These are phyloP conservation scores for Bimuria novae-zelandiae DNA, from an alignment of 2,329 filamentous ascomycete genomes.

Conservation along the genomic window DNA sequence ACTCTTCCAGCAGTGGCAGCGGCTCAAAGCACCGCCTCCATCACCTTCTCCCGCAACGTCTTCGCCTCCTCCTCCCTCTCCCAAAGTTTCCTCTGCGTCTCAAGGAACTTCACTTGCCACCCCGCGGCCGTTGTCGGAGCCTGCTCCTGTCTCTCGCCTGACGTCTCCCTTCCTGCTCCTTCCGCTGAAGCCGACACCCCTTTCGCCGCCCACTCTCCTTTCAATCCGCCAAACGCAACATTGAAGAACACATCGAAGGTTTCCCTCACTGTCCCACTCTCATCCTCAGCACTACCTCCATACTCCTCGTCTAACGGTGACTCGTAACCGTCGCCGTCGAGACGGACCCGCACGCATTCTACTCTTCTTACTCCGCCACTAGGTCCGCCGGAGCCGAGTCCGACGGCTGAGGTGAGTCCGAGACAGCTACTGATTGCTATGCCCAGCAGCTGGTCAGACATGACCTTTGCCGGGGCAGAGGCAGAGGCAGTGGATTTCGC, in stretches of 20 bases:
- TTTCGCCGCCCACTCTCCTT: conserved; percentile 50
- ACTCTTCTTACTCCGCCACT: conserved; percentile 45
- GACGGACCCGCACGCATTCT: conserved; percentile 48
- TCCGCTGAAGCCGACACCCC: conserved; percentile 33
- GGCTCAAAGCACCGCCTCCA: conserved; percentile 45
- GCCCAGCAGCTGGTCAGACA: conserved; percentile 43
- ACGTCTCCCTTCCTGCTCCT: conserved; percentile 9
- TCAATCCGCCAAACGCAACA: conserved; percentile 47
- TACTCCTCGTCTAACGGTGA: conserved; percentile 49
- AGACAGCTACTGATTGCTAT: conserved; percentile 52
- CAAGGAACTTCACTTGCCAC: conserved; percentile 43
- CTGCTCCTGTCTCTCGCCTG: conserved; percentile 20
- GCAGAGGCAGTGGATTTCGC: conserved; percentile 30
- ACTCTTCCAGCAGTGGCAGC: neutral
- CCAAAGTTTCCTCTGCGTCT: conserved; percentile 40
- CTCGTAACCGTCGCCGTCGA: conserved; percentile 47
- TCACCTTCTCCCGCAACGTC: conserved; percentile 42
- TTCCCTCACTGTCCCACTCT: conserved; percentile 35
- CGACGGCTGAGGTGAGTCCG: conserved; percentile 39
- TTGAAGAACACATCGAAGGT: conserved; percentile 53
- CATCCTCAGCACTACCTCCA: conserved; percentile 27
- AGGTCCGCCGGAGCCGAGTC: conserved; percentile 43
- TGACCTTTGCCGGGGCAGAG: conserved; percentile 32
- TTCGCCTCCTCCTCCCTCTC: conserved; percentile 42
- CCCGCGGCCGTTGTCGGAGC: conserved; percentile 21